Evolutionary conservation across 2,329 filamentous ascomycete genomes (phyloP).

Genomic region (Neofusicoccum cordaticola): DNA sequence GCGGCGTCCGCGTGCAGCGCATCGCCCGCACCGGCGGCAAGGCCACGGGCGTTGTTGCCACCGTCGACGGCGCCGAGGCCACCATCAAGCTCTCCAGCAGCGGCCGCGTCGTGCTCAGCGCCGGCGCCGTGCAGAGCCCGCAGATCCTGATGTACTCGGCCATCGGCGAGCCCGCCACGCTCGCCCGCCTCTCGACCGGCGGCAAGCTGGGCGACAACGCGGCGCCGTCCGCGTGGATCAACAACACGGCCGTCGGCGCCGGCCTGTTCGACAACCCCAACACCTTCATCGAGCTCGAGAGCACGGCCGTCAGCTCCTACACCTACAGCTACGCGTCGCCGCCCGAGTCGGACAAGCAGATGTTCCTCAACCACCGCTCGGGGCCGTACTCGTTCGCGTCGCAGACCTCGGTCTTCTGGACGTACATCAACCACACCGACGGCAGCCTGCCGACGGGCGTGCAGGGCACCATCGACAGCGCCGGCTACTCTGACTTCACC

Average conservation of each 20-base stretch:
- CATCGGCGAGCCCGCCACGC: slow-evolving; percentile 28
- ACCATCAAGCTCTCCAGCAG: slow-evolving; percentile 30
- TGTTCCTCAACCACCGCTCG: slow-evolving; percentile 49
- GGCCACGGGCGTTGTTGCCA: slow-evolving; percentile 44
- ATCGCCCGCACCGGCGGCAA: slow-evolving; percentile 41
- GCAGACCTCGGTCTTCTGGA: slow-evolving; percentile 55
- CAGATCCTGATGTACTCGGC: slow-evolving; percentile 41
- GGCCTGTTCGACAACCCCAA: slow-evolving; percentile 58
- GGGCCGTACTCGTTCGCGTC: slow-evolving; percentile 55
- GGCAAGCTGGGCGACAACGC: slow-evolving; percentile 34
- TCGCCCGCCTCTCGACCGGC: slow-evolving; percentile 30
- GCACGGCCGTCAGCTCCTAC: slow-evolving; percentile 47
- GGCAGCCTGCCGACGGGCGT: slow-evolving; percentile 43
- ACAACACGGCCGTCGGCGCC: slow-evolving; percentile 49
- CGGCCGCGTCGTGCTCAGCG: slow-evolving; percentile 38
- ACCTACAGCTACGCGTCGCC: slow-evolving; percentile 48
- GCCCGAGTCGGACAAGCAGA: slow-evolving; percentile 38
- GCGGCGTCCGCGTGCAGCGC: slow-evolving; percentile 43
- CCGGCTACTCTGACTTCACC: slow-evolving; percentile 43
- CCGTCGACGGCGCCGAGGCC: slow-evolving; percentile 30
- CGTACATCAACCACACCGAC: slow-evolving; percentile 38
- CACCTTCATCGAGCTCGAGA: slow-evolving; percentile 51
- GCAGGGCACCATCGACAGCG: slow-evolving; percentile 54
- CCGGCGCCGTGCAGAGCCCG: slow-evolving; percentile 31
- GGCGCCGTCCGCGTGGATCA: slow-evolving; percentile 45